Percentiles rank a stretch among this genome's conserved stretches.
Evolutionary conservation across 1,284 basidiomycete species (phyloP).

Genomic region (Coniferiporia weirii): DNA sequence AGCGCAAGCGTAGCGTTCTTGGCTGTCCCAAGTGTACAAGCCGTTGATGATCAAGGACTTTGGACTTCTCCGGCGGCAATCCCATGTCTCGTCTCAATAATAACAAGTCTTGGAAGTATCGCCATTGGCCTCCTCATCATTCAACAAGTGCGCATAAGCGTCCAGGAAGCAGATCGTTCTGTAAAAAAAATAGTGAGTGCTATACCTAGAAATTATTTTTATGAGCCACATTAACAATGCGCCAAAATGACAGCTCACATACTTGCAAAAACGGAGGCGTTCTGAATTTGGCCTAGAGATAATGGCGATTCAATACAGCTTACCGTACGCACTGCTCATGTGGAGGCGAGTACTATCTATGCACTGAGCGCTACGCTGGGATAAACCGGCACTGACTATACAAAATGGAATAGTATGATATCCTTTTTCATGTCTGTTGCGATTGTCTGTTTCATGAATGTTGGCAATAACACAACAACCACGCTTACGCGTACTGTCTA

Average conservation of each 20-base stretch:
- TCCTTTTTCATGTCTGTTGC: constrained; percentile 14
- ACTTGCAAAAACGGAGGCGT: constrained; percentile 19
- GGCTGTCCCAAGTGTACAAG: too few relatives aligned
- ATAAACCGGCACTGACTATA: too few relatives aligned
- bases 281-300: constrained; percentile 20
- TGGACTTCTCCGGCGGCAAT: constrained; percentile 34
- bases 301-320: too few relatives aligned
- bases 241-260: constrained; percentile 16
- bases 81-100: constrained; percentile 40
- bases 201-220: constrained; percentile 18
- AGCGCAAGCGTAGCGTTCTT: constrained; percentile 41
- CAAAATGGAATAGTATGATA: constrained; percentile 8
- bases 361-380: not conserved
- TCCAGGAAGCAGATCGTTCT: too few relatives aligned
- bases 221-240: not conserved
- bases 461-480: not conserved
- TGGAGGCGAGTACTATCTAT: constrained; percentile 22
- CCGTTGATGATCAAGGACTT: constrained; percentile 19
- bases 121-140: constrained; percentile 40
- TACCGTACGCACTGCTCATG: constrained; percentile 26
- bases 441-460: constrained; percentile 12
- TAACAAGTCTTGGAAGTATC: constrained; percentile 42
- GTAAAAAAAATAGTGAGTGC: constrained; percentile 31
- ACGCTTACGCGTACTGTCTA: not conserved
- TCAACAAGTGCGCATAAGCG: constrained; percentile 37